Percentiles rank a stretch among this genome's conserved stretches.
Conservation (phyloP, 1,284 basidiomycete species). For the Golubevia sp. region DNA sequence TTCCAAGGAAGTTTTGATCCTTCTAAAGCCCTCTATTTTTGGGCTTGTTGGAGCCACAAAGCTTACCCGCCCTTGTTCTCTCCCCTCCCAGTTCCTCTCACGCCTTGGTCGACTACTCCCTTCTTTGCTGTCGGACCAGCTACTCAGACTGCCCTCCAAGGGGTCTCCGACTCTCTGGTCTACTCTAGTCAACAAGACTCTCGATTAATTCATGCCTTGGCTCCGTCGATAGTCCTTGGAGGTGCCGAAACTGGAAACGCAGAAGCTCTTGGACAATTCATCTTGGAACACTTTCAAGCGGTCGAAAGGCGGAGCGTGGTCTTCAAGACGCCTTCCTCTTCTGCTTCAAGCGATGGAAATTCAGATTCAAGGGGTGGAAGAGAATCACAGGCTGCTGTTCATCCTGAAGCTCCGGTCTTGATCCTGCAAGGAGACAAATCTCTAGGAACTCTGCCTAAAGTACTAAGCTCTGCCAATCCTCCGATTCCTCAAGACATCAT, state of each 20-base stretch:
- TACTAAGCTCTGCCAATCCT: not conserved
- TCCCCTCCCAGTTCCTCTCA: not conserved
- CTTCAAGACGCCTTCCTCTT: too few relatives aligned
- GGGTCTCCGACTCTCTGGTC: constrained; percentile 17
- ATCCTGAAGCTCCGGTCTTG: too few relatives aligned
- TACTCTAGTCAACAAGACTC: constrained; percentile 2
- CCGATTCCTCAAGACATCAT: not conserved
- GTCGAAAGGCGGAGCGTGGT: not conserved
- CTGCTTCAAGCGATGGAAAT: not conserved
- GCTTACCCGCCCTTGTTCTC: not conserved
- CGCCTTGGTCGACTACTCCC: constrained; percentile 35
- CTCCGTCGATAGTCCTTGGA: constrained; percentile 35
- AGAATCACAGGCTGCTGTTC: not conserved
- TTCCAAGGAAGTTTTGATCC: not conserved
- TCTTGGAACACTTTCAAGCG: constrained; percentile 15
- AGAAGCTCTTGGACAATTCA: constrained; percentile 36
- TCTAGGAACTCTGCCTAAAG: not conserved
- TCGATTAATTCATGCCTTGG: constrained; percentile 13
- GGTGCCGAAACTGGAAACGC: constrained; percentile 47
- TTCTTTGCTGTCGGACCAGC: constrained; percentile 57
- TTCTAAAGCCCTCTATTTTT: not conserved
- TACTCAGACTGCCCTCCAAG: constrained; percentile 29
- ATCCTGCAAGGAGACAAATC: too few relatives aligned
- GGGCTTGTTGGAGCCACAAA: not conserved
- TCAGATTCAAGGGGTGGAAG: not conserved